phyloP scores from a whole-genome alignment of 1,139 yeast genomes.

The Kluyveromyces sp. region DNA sequence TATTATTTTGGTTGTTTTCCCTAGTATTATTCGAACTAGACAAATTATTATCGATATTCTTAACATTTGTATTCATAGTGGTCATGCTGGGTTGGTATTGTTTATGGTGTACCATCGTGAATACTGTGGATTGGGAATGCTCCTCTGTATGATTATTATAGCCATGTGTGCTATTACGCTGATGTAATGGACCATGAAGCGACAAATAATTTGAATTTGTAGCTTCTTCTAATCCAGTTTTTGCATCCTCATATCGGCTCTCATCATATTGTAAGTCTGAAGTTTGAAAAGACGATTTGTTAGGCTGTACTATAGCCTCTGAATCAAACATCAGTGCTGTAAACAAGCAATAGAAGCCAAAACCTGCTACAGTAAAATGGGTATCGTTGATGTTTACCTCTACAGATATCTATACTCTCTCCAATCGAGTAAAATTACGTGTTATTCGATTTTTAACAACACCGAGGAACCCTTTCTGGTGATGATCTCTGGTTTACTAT shows the following conservation, averaged over 20 bases:
- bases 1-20: not conserved
- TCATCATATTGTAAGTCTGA: not conserved
- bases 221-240: conserved; percentile 1
- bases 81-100: conserved; percentile 21
- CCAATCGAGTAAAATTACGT: too few species aligned
- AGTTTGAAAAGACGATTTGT: not conserved
- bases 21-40: not conserved
- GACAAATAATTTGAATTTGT: not conserved
- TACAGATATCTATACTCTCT: too few species aligned
- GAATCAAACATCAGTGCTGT: not conserved
- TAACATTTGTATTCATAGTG: conserved; percentile 13
- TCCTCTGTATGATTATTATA: conserved; percentile 13
- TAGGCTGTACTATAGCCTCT: not conserved
- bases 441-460: too few species aligned
- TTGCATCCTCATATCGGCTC: conserved; percentile 2
- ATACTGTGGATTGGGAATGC: conserved; percentile 20
- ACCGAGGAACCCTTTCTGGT: too few species aligned
- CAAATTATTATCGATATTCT: not conserved
- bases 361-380: not conserved
- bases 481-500: too few species aligned
- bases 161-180: not conserved
- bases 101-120: conserved; percentile 12
- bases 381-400: not conserved
- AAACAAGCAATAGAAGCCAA: not conserved
- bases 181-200: not conserved